Percentiles rank a stretch among this genome's conserved stretches.
Evolutionary conservation across 2,329 filamentous ascomycete species (phyloP).

Genomic region (Macroventuria anomochaeta): DNA sequence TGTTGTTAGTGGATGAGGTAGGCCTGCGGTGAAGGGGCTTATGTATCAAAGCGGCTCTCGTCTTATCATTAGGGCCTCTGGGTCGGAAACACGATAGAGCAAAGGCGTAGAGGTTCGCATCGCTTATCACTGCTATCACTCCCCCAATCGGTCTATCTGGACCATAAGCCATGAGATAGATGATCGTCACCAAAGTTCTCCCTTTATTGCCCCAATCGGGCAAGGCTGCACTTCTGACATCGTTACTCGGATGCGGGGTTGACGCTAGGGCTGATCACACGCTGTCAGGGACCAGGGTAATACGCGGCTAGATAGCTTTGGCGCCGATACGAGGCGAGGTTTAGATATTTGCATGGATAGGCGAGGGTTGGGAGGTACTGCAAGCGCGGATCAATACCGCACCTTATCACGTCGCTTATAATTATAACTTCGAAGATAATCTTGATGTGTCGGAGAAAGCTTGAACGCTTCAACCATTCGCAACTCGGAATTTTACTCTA

Average conservation of each 20-base stretch:
- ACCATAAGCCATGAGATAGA: neutral
- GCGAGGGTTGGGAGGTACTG: neutral
- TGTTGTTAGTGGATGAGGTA: neutral
- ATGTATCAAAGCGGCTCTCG: neutral
- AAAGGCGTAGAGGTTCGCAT: neutral
- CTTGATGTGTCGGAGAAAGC: too few relatives aligned
- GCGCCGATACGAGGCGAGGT: neutral
- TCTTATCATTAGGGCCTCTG: neutral
- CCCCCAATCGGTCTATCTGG: neutral
- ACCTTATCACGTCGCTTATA: neutral
- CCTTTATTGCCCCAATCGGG: constrained; percentile 3
- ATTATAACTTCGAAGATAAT: too few relatives aligned
- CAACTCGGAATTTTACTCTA: too few relatives aligned
- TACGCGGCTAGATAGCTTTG: neutral
- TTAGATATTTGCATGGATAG: neutral
- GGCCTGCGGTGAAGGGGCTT: neutral
- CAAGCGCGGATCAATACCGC: neutral
- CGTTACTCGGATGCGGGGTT: neutral
- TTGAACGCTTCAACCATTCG: too few relatives aligned
- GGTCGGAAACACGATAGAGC: neutral
- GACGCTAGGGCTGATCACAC: constrained; percentile 2
- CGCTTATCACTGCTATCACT: neutral
- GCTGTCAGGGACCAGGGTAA: neutral
- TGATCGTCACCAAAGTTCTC: neutral
- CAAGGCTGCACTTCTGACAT: neutral